phyloP scores from a whole-genome alignment of 176 grass and related monocot species.

The Elymus sibiricus region DNA sequence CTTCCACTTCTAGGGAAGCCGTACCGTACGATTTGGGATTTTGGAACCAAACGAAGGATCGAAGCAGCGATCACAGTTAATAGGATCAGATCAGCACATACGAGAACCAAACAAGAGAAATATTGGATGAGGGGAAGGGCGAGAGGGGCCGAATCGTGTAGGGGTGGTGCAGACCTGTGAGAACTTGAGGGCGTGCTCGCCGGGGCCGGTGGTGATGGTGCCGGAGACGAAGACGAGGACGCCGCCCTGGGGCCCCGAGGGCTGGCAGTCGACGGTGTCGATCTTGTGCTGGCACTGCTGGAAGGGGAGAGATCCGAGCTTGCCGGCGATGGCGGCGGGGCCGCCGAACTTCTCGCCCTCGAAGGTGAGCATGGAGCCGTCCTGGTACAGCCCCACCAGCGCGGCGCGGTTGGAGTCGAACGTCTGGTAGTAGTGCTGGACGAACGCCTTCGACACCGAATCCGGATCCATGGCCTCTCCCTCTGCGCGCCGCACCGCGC shows the following conservation, averaged over 20 bases:
- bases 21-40: not conserved
- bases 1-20: not conserved
- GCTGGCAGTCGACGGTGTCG: conserved; percentile 82
- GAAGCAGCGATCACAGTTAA: not conserved
- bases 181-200: conserved; percentile 70
- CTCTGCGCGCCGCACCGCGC: not conserved
- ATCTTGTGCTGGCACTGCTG: conserved; percentile 60
- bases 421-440: conserved; percentile 78
- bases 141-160: not conserved
- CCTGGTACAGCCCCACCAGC: conserved; percentile 67
- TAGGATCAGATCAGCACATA: not conserved
- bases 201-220: conserved; percentile 43
- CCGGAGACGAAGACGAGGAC: conserved; percentile 87
- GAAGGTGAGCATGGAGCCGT: conserved; percentile 81
- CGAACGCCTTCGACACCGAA: conserved; percentile 77
- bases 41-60: not conserved
- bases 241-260: conserved; percentile 69
- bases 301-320: conserved; percentile 70
- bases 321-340: conserved; percentile 41
- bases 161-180: conserved; percentile 50
- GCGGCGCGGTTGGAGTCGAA: conserved; percentile 72
- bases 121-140: too few species aligned
- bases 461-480: conserved; percentile 61
- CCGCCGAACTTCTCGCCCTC: conserved; percentile 62
- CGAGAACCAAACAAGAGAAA: not conserved